Base-by-base conservation (phyloP, 345 rosid genomes). In the Hypericum androsaemum region DNA sequence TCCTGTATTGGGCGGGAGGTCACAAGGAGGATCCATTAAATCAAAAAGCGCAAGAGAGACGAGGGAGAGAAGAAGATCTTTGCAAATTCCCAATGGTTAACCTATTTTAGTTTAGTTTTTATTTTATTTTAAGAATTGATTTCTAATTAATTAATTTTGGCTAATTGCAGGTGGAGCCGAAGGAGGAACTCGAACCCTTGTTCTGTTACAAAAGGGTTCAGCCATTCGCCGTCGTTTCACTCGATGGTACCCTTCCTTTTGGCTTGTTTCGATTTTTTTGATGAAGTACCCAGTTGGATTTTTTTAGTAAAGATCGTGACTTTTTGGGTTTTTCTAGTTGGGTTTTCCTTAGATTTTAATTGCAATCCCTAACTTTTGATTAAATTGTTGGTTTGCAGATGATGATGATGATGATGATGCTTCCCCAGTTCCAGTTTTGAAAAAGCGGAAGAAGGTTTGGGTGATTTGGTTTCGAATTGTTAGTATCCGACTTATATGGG, bases 141-240 rank as follows among this genome's bases (percentile, higher is more conserved):
- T 51, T 14, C 1, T 50, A 58, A 47, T 12, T 16, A 1, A 8
- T 40, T 8, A 14, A 12, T 39, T 53, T 12, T 12, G 57, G 65
- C 36, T 57, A 49, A 50, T 64, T 58, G 64, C 64, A 76, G 95
- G 76, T 62, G 13, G 84, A 78, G 56, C 66, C 65, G 12, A 54
- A 64, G 12, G 89, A 85, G n/a, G 89, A 86, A 39, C 66, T 86
- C n/a, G 89, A 82, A 45, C 81, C 87, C 10, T 70, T 86, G 58
- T 86, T 86, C 60, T 83, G 82, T 66, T 86, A 86, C 63, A 63
- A 35, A 46, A 87, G 95, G 12, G 95, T 86, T 55, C 87, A 82
- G 73, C 95, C 83, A 0, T 3, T 36, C 40, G 58, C 65, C 64
- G 37, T 82, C 52, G 54, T 78, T 43, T 56, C 35, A 57, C 47